Evolutionary conservation across 441 rosid genomes (phyloP).

Genomic region (Viola pubescens): DNA sequence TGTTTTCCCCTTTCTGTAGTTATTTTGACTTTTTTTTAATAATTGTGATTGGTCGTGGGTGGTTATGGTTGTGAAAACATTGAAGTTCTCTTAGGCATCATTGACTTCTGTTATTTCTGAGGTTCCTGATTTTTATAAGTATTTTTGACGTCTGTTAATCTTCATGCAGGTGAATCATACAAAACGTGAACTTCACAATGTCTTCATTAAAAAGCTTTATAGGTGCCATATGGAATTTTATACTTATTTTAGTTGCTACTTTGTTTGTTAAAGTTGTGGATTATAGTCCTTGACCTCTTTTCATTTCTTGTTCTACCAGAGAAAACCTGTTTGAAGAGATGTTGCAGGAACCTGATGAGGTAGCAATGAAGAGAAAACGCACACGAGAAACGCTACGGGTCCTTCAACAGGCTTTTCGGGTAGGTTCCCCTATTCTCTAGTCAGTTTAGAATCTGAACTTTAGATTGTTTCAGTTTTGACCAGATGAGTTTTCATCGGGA

Average conservation of each 20-base stretch:
- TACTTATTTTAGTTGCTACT: not conserved
- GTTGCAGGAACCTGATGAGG: slow-evolving; percentile 96
- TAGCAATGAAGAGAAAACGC: slow-evolving; percentile 79
- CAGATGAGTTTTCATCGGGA: too few species aligned
- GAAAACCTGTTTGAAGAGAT: slow-evolving; percentile 98
- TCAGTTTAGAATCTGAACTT: not conserved
- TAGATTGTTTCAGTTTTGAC: too few species aligned
- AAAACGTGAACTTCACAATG: slow-evolving; percentile 74
- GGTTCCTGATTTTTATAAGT: not conserved
- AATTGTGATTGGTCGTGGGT: too few species aligned
- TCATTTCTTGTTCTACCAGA: slow-evolving; percentile 36
- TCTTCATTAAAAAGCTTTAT: slow-evolving; percentile 73
- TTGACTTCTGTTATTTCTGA: too few species aligned
- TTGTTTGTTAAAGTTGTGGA: slow-evolving; percentile 1
- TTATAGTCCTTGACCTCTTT: not conserved
- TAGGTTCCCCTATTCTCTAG: slow-evolving; percentile 21
- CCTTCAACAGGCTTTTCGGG: slow-evolving; percentile 96
- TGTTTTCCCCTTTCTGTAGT: too few species aligned
- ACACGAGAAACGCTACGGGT: slow-evolving; percentile 79
- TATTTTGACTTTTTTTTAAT: too few species aligned
- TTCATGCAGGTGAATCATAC: slow-evolving; percentile 70
- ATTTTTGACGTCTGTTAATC: not conserved
- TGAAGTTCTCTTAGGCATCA: too few species aligned
- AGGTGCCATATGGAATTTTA: slow-evolving; percentile 19
- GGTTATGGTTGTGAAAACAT: too few species aligned